A percentile compares a stretch with the other conserved stretches of the same genome.
Evolutionary conservation across 352 stramenopile species (phyloP).

Genomic region (Phytophthora pinifolia): DNA sequence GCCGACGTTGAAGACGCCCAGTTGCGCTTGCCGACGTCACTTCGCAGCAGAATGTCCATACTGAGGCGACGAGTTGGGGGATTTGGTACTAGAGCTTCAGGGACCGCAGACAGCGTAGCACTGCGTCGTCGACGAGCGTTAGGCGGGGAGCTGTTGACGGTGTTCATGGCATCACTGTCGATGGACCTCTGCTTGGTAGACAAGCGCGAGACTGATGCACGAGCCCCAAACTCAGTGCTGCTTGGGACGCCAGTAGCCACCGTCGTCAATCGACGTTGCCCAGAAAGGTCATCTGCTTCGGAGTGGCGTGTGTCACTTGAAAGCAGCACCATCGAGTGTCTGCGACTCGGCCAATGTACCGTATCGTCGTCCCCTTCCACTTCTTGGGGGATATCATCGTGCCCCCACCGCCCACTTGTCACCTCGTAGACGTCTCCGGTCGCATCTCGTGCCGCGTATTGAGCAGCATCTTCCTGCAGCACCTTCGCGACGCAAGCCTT

Average conservation of each 20-base stretch:
- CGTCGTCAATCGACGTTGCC: conserved; percentile 23
- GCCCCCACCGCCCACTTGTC: conserved; percentile 31
- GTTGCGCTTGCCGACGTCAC: conserved; percentile 42
- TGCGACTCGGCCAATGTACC: conserved; percentile 5
- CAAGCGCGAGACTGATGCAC: conserved; percentile 12
- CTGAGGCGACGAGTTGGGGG: conserved; percentile 16
- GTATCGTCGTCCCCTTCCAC: conserved; percentile 27
- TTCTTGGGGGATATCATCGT: conserved; percentile 44
- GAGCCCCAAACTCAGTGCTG: conserved; percentile 10
- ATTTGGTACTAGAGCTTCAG: conserved; percentile 1
- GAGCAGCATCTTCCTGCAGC: conserved; percentile 46
- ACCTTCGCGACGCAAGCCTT: conserved; percentile 55
- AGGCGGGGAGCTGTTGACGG: conserved; percentile 28
- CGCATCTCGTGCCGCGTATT: conserved; percentile 49
- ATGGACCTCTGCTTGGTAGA: conserved; percentile 28
- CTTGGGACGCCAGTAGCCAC: conserved; percentile 9
- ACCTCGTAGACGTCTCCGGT: conserved; percentile 21
- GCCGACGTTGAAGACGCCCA: conserved; percentile 47
- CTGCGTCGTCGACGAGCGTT: conserved; percentile 26
- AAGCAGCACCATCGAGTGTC: conserved; percentile 32
- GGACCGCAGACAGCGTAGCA: conserved; percentile 13
- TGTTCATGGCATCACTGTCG: conserved; percentile 28
- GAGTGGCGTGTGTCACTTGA: conserved; percentile 21
- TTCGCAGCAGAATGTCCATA: conserved; percentile 45
- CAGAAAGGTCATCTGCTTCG: conserved; percentile 22